A percentile compares a stretch with the other conserved stretches of the same genome.
These are phyloP conservation scores for Zymoseptoria tritici DNA, from an alignment of 2,329 filamentous ascomycete genomes.

Conservation along the genomic window DNA sequence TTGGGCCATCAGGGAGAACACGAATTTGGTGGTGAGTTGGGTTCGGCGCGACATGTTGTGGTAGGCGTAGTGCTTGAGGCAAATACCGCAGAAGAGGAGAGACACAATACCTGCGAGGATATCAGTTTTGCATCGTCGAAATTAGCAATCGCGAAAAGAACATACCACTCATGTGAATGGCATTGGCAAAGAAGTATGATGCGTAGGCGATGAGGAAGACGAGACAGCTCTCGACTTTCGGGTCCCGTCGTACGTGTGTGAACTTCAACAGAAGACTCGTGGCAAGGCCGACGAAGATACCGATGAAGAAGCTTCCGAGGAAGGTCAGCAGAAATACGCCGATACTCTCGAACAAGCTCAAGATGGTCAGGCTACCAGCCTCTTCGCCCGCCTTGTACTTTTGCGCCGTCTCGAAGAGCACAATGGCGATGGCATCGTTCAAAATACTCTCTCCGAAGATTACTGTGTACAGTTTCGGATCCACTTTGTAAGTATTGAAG, in stretches of 20 bases:
- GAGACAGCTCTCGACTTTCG: conserved; percentile 94
- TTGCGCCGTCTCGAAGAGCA: conserved; percentile 95
- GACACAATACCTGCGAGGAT: conserved; percentile 73
- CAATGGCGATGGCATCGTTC: conserved; percentile 97
- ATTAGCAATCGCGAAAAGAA: conserved; percentile 5
- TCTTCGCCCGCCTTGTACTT: conserved; percentile 73
- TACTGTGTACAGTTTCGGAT: conserved; percentile 95
- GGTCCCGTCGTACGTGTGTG: conserved; percentile 83
- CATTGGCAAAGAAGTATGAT: conserved; percentile 96
- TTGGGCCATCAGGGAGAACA: conserved; percentile 91
- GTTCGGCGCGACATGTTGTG: conserved; percentile 99
- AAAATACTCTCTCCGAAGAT: conserved; percentile 98
- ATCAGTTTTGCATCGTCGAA: conserved; percentile 7
- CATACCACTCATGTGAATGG: conserved; percentile 88
- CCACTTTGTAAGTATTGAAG: conserved; percentile 98
- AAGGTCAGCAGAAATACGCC: conserved; percentile 94
- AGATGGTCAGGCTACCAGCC: conserved; percentile 61
- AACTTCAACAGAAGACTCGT: conserved; percentile 89
- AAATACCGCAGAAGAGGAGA: conserved; percentile 94
- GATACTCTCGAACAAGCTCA: conserved; percentile 83
- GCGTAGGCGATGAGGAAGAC: conserved; percentile 92
- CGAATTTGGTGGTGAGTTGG: conserved; percentile 94
- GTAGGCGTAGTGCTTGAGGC: conserved; percentile 96
- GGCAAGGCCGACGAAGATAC: conserved; percentile 74
- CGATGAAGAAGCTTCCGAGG: conserved; percentile 87